Conservation (phyloP, 768 basidiomycete species). For the Termitomyces eurrhizus region DNA sequence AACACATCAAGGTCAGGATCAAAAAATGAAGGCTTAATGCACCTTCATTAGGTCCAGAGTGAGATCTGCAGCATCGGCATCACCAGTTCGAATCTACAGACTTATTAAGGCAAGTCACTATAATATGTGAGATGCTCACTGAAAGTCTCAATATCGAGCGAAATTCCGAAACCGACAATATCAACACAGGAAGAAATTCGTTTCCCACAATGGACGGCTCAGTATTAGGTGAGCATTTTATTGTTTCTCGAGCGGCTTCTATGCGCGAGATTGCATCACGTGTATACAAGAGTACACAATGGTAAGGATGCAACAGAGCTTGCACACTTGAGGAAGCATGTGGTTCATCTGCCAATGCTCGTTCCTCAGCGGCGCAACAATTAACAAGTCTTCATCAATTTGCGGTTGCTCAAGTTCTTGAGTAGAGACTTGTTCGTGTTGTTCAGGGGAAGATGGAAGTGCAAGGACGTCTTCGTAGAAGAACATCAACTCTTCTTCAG, state of each 20-base stretch:
- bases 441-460: constrained; percentile 18
- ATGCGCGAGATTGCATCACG: constrained; percentile 31
- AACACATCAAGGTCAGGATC: not conserved
- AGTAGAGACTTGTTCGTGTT: constrained; percentile 7
- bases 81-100: constrained; percentile 42
- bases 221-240: constrained; percentile 13
- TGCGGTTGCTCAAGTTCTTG: constrained; percentile 17
- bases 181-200: constrained; percentile 34
- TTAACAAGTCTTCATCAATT: constrained; percentile 27
- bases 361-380: constrained; percentile 32
- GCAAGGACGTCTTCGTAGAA: constrained; percentile 45
- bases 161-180: constrained; percentile 52
- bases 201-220: constrained; percentile 9
- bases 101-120: constrained; percentile 3
- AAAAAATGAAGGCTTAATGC: not conserved
- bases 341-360: constrained; percentile 12
- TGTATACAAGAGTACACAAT: constrained; percentile 30
- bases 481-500: constrained; percentile 37
- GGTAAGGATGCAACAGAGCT: constrained; percentile 19
- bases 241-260: constrained; percentile 22
- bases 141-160: constrained; percentile 48
- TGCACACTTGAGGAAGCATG: constrained; percentile 4
- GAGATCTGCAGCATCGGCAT: constrained; percentile 44
- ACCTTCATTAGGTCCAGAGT: constrained; percentile 57
- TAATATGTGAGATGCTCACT: constrained; percentile 29